Conservation (phyloP, 192 early-diverging fungal genomes). For the Hyaloraphidium curvatum region DNA sequence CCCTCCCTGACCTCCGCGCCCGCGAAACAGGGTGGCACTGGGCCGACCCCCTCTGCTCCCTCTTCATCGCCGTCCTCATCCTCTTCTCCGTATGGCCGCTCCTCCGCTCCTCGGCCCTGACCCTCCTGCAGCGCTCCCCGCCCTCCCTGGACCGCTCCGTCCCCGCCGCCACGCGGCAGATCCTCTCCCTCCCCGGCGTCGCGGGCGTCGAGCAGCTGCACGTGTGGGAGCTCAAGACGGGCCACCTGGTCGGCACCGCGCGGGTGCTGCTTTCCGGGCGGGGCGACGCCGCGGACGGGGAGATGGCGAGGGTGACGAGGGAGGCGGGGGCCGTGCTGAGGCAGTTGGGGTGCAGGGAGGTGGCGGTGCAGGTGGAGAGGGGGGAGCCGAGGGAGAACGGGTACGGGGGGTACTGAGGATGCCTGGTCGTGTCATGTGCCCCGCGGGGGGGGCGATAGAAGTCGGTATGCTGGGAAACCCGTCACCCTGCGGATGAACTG, state of each 20-base stretch:
- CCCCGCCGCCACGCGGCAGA: neutral
- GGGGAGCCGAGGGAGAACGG: neutral
- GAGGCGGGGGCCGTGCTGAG: neutral
- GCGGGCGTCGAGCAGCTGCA: neutral
- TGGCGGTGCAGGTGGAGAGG: conserved; percentile 1
- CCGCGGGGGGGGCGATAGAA: no score
- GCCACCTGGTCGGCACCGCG: neutral
- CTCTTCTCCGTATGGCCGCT: conserved; percentile 70
- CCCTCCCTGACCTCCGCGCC: neutral
- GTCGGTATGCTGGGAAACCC: no score
- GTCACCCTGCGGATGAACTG: no score
- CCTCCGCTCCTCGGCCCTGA: conserved; percentile 42
- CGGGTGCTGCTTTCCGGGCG: neutral
- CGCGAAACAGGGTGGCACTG: conserved; percentile 58
- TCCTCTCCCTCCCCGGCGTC: neutral
- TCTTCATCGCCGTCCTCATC: conserved; percentile 75
- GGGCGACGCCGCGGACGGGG: neutral
- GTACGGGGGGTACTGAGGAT: no score
- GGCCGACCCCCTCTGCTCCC: conserved; percentile 83
- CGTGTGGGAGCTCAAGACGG: neutral
- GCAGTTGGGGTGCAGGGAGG: neutral
- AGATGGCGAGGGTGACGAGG: neutral
- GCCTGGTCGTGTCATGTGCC: no score
- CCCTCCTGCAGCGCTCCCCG: conserved; percentile 19
- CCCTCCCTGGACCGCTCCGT: neutral